Percentiles rank a stretch among this genome's conserved stretches.
Evolutionary conservation across 306 rosid species (phyloP).

Genomic region (Amphicarpaea edgeworthii): DNA sequence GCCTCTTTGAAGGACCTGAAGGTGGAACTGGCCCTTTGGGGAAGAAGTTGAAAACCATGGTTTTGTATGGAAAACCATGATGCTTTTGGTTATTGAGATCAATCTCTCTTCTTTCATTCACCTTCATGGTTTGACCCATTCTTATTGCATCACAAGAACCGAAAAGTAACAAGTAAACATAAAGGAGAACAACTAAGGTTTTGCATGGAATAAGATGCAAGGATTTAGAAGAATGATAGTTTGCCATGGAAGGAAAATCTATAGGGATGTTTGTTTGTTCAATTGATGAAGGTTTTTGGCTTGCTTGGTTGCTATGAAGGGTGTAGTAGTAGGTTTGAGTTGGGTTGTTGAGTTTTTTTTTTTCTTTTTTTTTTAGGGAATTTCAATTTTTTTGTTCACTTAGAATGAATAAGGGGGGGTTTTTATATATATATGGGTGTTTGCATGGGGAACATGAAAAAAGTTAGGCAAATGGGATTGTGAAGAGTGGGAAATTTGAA

Average conservation of each 20-base stretch:
- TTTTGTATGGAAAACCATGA: slow-evolving; percentile 40
- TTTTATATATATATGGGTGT: slow-evolving; percentile 45
- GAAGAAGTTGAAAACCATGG: slow-evolving; percentile 65
- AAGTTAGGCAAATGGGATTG: slow-evolving; percentile 52
- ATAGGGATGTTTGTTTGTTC: slow-evolving; percentile 16
- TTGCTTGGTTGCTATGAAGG: slow-evolving; percentile 11
- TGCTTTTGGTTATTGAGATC: slow-evolving; percentile 27
- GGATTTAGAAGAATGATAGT: slow-evolving; percentile 44
- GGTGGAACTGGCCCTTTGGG: slow-evolving; percentile 82
- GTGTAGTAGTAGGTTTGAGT: slow-evolving; percentile 27
- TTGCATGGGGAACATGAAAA: slow-evolving; percentile 60
- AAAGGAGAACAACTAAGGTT: slow-evolving; percentile 38
- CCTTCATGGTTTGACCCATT: slow-evolving; percentile 49
- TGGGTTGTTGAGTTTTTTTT: neutral
- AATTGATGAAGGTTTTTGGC: too few relatives aligned
- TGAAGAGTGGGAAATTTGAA: slow-evolving; percentile 43
- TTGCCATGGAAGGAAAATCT: slow-evolving; percentile 54
- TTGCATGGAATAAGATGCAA: slow-evolving; percentile 36
- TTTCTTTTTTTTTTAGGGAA: neutral
- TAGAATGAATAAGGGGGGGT: slow-evolving; percentile 15
- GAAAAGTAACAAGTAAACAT: slow-evolving; percentile 47
- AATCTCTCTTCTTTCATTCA: slow-evolving; percentile 42
- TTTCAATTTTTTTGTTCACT: slow-evolving; percentile 19
- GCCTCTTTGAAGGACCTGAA: slow-evolving; percentile 89
- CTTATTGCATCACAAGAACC: slow-evolving; percentile 67